Evolutionary conservation across 2,329 filamentous ascomycete genomes (phyloP).

Genomic region (Neonectria hederae): DNA sequence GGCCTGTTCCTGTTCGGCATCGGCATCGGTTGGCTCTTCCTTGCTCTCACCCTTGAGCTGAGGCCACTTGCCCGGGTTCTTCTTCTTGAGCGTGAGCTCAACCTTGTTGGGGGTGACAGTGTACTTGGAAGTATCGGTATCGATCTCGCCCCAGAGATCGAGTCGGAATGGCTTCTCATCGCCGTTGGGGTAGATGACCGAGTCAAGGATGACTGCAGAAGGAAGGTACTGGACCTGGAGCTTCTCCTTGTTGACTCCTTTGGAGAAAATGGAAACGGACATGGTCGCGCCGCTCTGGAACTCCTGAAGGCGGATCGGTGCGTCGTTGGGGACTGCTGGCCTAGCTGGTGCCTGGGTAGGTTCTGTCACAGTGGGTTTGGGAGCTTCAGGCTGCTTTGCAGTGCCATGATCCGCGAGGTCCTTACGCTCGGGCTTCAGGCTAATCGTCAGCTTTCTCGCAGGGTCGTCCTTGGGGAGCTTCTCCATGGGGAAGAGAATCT

Average conservation of each 20-base stretch:
- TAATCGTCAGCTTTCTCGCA: conserved; percentile 56
- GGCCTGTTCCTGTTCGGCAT: conserved; percentile 18
- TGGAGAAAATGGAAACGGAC: conserved; percentile 54
- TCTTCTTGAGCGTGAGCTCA: conserved; percentile 78
- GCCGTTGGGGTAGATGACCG: conserved; percentile 51
- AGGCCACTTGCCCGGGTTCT: conserved; percentile 74
- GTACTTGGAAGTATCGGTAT: conserved; percentile 67
- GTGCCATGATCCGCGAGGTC: conserved; percentile 20
- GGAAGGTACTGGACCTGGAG: conserved; percentile 50
- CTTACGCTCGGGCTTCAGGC: conserved; percentile 37
- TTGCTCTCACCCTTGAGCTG: conserved; percentile 36
- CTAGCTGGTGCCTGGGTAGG: conserved; percentile 21
- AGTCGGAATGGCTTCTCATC: conserved; percentile 71
- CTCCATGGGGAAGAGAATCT: conserved; percentile 57
- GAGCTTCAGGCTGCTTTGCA: conserved; percentile 9
- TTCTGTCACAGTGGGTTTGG: background rate
- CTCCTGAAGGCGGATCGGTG: conserved; percentile 45
- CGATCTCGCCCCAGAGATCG: conserved; percentile 72
- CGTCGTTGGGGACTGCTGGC: conserved; percentile 34
- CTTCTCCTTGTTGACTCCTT: conserved; percentile 52
- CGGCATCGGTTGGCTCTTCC: background rate
- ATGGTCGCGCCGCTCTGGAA: conserved; percentile 50
- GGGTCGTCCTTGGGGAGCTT: conserved; percentile 55
- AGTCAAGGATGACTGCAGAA: conserved; percentile 40
- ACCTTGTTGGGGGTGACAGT: conserved; percentile 81